These are phyloP conservation scores for Scutellaria baicalensis DNA, from an alignment of 257 asterid species.

Conservation along the genomic window DNA sequence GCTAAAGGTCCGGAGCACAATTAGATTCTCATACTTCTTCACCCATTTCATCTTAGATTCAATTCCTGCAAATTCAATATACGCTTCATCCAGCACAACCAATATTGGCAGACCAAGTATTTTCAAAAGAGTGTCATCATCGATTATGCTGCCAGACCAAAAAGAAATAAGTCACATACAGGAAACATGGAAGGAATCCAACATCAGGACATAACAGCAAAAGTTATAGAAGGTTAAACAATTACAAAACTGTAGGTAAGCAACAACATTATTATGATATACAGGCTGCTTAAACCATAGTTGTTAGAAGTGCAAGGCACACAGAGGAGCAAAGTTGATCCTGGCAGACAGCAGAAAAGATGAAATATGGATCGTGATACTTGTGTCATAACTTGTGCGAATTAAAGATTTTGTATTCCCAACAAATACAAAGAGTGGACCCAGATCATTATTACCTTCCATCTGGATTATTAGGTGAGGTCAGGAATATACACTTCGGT, in stretches of 20 bases:
- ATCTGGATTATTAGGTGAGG: conserved; percentile 98
- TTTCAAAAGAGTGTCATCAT: conserved; percentile 58
- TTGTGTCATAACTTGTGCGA: too few relatives aligned
- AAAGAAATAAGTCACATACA: background rate
- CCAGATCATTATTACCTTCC: conserved; percentile 58
- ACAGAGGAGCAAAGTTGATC: background rate
- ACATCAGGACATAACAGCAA: background rate
- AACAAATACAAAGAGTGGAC: background rate
- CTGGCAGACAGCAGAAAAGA: background rate
- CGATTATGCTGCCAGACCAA: conserved; percentile 59
- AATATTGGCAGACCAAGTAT: conserved; percentile 72
- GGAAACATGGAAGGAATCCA: background rate
- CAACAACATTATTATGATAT: background rate
- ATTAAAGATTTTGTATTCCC: background rate
- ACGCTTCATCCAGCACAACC: conserved; percentile 96
- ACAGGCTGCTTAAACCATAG: background rate
- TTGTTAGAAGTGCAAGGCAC: background rate
- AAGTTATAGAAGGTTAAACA: background rate
- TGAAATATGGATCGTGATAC: background rate
- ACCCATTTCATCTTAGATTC: conserved; percentile 96
- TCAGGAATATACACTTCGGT: conserved; percentile 88
- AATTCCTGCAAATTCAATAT: conserved; percentile 83
- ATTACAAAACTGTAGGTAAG: background rate
- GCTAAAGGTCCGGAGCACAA: conserved; percentile 96
- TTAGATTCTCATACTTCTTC: conserved; percentile 87